Base-by-base conservation (phyloP, 2,329 filamentous ascomycete genomes). In the Teratosphaeria nubilosa region DNA sequence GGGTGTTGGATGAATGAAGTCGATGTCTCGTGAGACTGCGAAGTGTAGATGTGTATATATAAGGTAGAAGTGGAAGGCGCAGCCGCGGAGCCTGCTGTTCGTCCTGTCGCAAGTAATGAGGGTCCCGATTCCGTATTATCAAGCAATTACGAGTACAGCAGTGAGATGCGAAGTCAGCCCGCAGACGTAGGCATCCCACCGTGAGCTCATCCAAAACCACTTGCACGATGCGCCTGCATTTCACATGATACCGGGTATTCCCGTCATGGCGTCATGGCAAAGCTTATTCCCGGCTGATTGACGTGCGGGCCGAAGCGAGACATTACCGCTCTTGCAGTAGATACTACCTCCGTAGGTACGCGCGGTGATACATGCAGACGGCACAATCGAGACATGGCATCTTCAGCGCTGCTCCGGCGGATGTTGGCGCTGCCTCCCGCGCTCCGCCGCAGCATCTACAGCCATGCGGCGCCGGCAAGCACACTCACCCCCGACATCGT, bases 401-500 rank as follows among this genome's bases (percentile, higher is more conserved):
- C 57, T 1, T 16, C 54, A n/a, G 31, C 31, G 25, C 25, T 54
- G 10, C 31, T 62, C 32, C 45, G 41, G 20, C 56, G 60, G 20
- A 54, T 70, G 3, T 60, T 71, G 14, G 61, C 64, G 5, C 60
- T 71, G 7, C 68, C 69, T 10, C 68, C 68, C 6, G 55, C 58
- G 7, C 56, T 71, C 34, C 64, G 69, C 45, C 62, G 64, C 50
- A 62, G 56, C 50, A 53, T 69, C 53, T 70, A 61, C 5, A 57
- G 50, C 52, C 63, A 65, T 10, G 56, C 66, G 11, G 60, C 63
- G 50, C 56, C 64, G 11, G 27, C 27, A 22, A 58, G 56, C 24
- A 25, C 58, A 5, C 45, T 45, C 25, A 56, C 57, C 27, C 83
- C 85, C 11, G 88, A 95, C 64, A 85, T 96, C 67, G 96, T 94